Evolutionary conservation across 2,329 filamentous ascomycete genomes (phyloP), one percentile per base, ranked within the genome.

Genomic region (Cordyceps farinosa): DNA sequence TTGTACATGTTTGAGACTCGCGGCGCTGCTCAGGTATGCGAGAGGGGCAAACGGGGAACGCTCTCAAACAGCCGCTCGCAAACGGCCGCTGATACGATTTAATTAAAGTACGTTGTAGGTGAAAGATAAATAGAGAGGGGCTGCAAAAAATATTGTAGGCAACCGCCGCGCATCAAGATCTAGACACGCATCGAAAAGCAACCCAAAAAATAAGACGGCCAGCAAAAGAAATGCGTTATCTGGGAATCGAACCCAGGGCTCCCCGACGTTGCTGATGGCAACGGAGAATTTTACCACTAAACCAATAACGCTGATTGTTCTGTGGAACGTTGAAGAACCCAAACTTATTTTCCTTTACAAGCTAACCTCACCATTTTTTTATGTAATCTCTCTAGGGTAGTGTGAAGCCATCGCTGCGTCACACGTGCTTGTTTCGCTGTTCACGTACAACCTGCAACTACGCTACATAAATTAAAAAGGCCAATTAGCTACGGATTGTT

Each of bases 231-330:
- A 48, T 61, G 59, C 59, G 59, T 61, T 50, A 61, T 61, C 59
- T 61, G 59, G 59, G 59, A 61, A 61, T 61, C 59, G 59, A 61
- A 61, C 59, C 59, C 59, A 61, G 59, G 59, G 59, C 59, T 61
- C 59, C 59, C 59, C 59, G 59, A 61, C 59, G 59, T 61, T 61
- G 59, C 59, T n/a, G 59, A 61, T 61, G 59, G 59, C 59, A 61
- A 61, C 59, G 59, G 59, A 61, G 59, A 61, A 61, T 61, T 61
- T 61, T 61, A 61, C 59, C 59, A 61, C 59, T 61, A 61, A 61
- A 61, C 59, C 59, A 61, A 61, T 61, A 50, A 61, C 59, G 59
- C 59, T 32, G 38, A 5, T 58, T 50, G 7, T 42, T 9, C 40
- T 54, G 58, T 48, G n/a, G 40, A 54, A 47, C 34, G 34, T 45